phyloP scores from a whole-genome alignment of 768 basidiomycete genomes.

The Leccinum arenicola region DNA sequence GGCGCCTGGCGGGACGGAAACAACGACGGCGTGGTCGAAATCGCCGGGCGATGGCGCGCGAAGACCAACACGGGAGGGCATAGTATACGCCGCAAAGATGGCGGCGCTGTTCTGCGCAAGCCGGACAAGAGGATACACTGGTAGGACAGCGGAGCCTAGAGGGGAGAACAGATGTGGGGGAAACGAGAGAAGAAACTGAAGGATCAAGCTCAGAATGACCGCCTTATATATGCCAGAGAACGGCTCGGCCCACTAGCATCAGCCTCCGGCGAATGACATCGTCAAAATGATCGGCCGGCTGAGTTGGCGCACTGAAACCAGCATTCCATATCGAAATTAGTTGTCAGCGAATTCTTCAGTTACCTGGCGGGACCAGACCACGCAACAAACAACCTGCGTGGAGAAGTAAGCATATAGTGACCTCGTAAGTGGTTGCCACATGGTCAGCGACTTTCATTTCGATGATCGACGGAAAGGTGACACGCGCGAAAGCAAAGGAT shows the following conservation, averaged over 20 bases:
- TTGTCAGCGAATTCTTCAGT: not conserved
- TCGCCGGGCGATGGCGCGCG: not conserved
- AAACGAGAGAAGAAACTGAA: constrained; percentile 1
- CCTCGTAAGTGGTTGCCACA: not conserved
- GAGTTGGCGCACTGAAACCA: not conserved
- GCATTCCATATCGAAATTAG: not conserved
- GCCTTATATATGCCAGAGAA: constrained; percentile 9
- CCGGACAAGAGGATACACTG: not conserved
- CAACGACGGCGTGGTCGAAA: not conserved
- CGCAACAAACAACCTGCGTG: not conserved
- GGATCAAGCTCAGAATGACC: not conserved
- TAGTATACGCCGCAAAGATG: not conserved
- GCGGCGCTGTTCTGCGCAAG: not conserved
- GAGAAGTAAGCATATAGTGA: constrained; percentile 1
- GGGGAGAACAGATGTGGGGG: not conserved
- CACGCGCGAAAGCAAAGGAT: constrained; percentile 3
- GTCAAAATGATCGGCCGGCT: not conserved
- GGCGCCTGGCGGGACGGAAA: not conserved
- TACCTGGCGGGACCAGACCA: not conserved
- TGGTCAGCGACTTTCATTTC: constrained; percentile 6
- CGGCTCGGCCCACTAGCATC: not conserved
- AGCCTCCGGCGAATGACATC: not conserved
- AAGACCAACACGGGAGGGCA: not conserved
- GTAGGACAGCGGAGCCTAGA: not conserved
- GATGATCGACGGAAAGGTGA: not conserved